These are phyloP conservation scores for Buddleja alternifolia DNA, from an alignment of 257 asterid genomes.

Conservation along the genomic window DNA sequence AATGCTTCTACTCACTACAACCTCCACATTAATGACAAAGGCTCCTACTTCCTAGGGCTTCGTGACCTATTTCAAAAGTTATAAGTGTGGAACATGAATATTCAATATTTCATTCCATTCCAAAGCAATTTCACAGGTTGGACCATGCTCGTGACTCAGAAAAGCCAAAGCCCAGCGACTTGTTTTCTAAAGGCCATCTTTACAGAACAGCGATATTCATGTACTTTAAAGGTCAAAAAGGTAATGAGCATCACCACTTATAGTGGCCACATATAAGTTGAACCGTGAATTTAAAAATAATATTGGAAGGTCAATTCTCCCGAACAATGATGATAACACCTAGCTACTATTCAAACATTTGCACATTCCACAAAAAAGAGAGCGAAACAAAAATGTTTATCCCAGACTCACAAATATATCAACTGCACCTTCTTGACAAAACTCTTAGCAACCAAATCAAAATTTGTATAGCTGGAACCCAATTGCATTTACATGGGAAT, in stretches of 20 bases:
- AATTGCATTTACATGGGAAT: not conserved
- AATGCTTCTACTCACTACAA: not conserved
- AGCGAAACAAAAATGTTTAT: too few relatives aligned
- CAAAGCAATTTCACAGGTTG: not conserved
- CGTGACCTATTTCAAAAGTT: not conserved
- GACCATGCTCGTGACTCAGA: not conserved
- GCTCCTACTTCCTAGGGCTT: not conserved
- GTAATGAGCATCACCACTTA: not conserved
- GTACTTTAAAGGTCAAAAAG: constrained; percentile 1
- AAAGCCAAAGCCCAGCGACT: not conserved
- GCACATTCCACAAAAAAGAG: constrained; percentile 21
- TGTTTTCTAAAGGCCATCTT: not conserved
- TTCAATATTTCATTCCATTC: not conserved
- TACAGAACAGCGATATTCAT: not conserved
- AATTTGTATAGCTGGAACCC: not conserved
- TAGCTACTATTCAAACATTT: not conserved
- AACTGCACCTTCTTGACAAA: not conserved
- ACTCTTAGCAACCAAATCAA: not conserved
- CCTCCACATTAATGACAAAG: not conserved
- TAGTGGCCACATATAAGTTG: not conserved
- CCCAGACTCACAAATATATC: constrained; percentile 3
- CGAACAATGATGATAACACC: not conserved
- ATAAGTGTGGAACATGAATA: constrained; percentile 5
- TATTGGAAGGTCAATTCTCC: not conserved
- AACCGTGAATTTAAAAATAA: not conserved